These are phyloP conservation scores for Bondarzewia mesenterica DNA, from an alignment of 1,284 basidiomycete species.

Conservation along the genomic window DNA sequence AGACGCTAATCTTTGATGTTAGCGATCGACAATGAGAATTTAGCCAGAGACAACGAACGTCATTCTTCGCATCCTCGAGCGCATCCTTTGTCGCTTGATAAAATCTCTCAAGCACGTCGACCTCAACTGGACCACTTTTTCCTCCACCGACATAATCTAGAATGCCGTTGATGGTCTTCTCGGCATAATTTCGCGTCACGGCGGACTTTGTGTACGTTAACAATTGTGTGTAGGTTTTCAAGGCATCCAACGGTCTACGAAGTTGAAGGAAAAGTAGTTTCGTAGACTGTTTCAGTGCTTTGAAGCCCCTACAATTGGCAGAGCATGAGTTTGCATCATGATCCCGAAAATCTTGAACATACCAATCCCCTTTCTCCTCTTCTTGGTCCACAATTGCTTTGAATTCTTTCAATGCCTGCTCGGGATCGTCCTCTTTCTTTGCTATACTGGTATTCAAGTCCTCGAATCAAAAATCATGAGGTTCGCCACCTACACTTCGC, in stretches of 20 bases:
- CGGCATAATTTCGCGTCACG: conserved; percentile 87
- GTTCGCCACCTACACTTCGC: conserved; percentile 71
- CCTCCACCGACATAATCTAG: conserved; percentile 97
- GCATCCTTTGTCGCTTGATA: conserved; percentile 91
- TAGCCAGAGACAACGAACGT: conserved; percentile 42
- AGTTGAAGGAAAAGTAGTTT: conserved; percentile 86
- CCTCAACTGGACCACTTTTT: conserved; percentile 75
- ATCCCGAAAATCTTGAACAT: conserved; percentile 17
- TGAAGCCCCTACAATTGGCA: conserved; percentile 81
- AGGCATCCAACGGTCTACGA: conserved; percentile 74
- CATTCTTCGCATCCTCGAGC: conserved; percentile 91
- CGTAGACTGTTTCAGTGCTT: conserved; percentile 95
- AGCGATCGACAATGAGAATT: background rate
- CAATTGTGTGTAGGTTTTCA: conserved; percentile 80
- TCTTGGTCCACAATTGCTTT: conserved; percentile 83
- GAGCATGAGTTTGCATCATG: background rate
- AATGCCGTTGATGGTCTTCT: conserved; percentile 98
- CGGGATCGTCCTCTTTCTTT: conserved; percentile 88
- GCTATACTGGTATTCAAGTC: conserved; percentile 35
- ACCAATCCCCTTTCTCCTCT: conserved; percentile 91
- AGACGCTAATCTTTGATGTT: conserved; percentile 52
- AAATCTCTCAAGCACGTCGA: conserved; percentile 88
- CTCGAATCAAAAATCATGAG: background rate
- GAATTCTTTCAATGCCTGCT: conserved; percentile 85
- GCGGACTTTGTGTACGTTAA: conserved; percentile 90